phyloP scores from a whole-genome alignment of 176 grass and related monocot species.

The Poa pratensis region DNA sequence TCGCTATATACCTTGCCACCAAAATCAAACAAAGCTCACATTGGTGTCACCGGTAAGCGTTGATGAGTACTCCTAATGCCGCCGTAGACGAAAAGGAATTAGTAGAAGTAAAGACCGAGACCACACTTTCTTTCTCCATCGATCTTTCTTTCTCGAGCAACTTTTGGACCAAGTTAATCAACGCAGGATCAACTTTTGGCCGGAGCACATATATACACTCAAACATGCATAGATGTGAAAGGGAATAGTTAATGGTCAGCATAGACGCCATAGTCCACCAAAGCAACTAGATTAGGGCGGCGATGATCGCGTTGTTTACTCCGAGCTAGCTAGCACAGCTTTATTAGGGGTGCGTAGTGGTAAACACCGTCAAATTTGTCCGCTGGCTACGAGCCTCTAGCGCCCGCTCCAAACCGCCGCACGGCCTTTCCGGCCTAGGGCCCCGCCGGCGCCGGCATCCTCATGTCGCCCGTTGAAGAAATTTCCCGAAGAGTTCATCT shows the following conservation, averaged over 20 bases:
- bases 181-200: not conserved
- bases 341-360: too few relatives aligned
- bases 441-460: too few relatives aligned
- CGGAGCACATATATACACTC: too few relatives aligned
- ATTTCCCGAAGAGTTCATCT: too few relatives aligned
- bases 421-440: too few relatives aligned
- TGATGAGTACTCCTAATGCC: not conserved
- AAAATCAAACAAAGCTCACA: not conserved
- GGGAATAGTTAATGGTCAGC: not conserved
- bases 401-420: too few relatives aligned
- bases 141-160: not conserved
- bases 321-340: too few relatives aligned
- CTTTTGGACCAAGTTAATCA: slow-evolving; percentile 20
- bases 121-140: not conserved
- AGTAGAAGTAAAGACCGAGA: not conserved
- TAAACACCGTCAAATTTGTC: too few relatives aligned
- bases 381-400: too few relatives aligned
- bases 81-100: not conserved
- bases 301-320: too few relatives aligned
- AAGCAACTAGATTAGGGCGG: too few relatives aligned
- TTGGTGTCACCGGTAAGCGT: not conserved
- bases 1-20: not conserved
- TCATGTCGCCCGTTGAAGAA: too few relatives aligned
- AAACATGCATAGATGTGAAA: not conserved
- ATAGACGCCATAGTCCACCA: not conserved